These are phyloP conservation scores for Gaeumannomyces sp. DNA, from an alignment of 2,329 filamentous ascomycete species.

Conservation along the genomic window DNA sequence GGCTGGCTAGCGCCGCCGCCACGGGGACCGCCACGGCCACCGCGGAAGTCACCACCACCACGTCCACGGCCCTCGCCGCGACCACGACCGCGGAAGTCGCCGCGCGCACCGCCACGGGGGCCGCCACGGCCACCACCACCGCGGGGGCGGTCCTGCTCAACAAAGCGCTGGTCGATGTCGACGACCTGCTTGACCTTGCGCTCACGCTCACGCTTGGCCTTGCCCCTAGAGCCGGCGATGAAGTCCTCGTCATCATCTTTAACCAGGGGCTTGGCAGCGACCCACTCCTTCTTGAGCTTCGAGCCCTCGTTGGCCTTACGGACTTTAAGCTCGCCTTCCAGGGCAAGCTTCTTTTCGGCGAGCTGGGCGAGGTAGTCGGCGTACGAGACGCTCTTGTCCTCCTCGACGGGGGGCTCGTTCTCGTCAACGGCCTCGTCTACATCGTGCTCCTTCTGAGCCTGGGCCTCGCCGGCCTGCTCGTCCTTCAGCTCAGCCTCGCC, in stretches of 20 bases:
- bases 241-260: conserved; percentile 68
- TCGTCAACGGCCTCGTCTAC: conserved; percentile 33
- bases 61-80: conserved; percentile 40
- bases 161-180: conserved; percentile 80
- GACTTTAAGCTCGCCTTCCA: conserved; percentile 61
- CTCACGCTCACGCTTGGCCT: conserved; percentile 79
- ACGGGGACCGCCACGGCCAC: conserved; percentile 20
- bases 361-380: conserved; percentile 73
- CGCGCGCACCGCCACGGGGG: conserved; percentile 37
- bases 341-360: conserved; percentile 68
- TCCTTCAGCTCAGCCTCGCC: conserved; percentile 83
- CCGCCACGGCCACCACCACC: conserved; percentile 49
- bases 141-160: conserved; percentile 61
- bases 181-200: conserved; percentile 86
- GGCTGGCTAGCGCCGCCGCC: conserved; percentile 32
- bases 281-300: conserved; percentile 90
- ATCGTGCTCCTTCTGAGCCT: conserved; percentile 74
- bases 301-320: conserved; percentile 90
- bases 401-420: conserved; percentile 50
- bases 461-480: conserved; percentile 84
- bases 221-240: conserved; percentile 67
- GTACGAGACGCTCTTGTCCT: conserved; percentile 89
- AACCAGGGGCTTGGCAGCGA: conserved; percentile 65
- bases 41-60: conserved; percentile 37
- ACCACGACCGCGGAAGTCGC: conserved; percentile 41